A percentile compares a stretch with the other conserved stretches of the same genome.
Conservation (phyloP, 495 filamentous ascomycete species). For the Astrothelium subdiscretum region DNA sequence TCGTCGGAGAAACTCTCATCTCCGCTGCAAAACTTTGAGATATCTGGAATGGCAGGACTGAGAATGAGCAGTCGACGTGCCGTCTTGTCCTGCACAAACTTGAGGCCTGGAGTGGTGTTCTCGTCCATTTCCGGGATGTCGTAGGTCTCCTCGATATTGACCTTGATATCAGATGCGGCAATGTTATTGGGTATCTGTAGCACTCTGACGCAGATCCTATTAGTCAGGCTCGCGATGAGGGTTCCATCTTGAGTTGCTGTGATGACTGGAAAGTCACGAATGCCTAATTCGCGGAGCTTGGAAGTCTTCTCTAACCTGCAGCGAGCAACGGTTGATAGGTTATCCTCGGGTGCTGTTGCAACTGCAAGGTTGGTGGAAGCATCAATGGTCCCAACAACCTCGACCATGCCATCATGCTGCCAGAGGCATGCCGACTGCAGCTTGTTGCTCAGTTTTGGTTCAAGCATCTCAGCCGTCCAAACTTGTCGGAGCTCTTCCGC, state of each 20-base stretch:
- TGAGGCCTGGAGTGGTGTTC: background rate
- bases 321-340: background rate
- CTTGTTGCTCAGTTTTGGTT: background rate
- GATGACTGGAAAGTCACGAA: background rate
- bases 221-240: background rate
- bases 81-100: background rate
- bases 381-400: background rate
- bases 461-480: background rate
- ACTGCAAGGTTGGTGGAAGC: background rate
- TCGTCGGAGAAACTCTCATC: background rate
- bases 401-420: constrained; percentile 1
- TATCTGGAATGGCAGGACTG: background rate
- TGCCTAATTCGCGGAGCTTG: background rate
- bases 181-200: background rate
- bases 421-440: background rate
- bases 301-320: background rate
- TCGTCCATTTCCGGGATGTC: constrained; percentile 1
- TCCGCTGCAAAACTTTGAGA: background rate
- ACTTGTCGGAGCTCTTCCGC: background rate
- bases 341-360: background rate
- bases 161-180: background rate
- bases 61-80: background rate
- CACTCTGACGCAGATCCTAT: background rate
- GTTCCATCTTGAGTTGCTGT: background rate
- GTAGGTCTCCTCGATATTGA: background rate